Conservation (phyloP, 768 basidiomycete genomes). For the Strobilomyces dryophilus region DNA sequence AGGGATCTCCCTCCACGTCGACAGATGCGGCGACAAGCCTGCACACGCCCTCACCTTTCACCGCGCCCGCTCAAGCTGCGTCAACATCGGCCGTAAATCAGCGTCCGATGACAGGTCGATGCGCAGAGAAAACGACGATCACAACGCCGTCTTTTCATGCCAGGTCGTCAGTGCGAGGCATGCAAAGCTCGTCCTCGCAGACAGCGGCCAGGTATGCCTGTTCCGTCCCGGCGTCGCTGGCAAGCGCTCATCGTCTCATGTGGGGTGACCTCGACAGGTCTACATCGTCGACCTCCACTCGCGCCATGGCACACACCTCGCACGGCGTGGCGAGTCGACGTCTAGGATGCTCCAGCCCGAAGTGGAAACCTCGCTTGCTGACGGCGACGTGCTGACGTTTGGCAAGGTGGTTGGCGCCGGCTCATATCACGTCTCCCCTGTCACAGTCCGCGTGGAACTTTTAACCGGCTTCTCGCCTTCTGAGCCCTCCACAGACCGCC, state of each 20-base stretch:
- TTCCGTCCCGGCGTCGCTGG: conserved; percentile 6
- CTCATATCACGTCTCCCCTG: conserved; percentile 55
- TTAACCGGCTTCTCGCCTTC: conserved; percentile 21
- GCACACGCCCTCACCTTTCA: conserved; percentile 49
- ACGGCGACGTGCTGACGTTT: conserved; percentile 73
- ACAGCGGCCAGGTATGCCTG: conserved; percentile 57
- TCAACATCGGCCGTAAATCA: conserved; percentile 69
- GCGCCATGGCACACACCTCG: conserved; percentile 73
- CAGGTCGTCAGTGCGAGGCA: conserved; percentile 77
- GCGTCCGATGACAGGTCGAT: conserved; percentile 39
- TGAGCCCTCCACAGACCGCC: conserved; percentile 17
- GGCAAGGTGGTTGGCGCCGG: conserved; percentile 71
- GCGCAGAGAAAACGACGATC: conserved; percentile 37
- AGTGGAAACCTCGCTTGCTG: conserved; percentile 50
- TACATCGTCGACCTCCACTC: conserved; percentile 68
- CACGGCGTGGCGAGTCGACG: conserved; percentile 46
- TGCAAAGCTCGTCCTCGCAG: conserved; percentile 71
- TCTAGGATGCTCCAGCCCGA: conserved; percentile 52
- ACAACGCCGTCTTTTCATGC: conserved; percentile 64
- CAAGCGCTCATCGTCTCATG: conserved; percentile 12
- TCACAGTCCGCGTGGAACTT: conserved; percentile 59
- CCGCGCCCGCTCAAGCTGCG: conserved; percentile 44
- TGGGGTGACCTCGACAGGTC: conserved; percentile 39
- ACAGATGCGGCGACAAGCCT: conserved; percentile 44
- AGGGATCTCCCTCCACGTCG: conserved; percentile 62